Evolutionary conservation across 163 green algal genomes (phyloP), one percentile per base, ranked within the genome.

Genomic region (Scenedesmus sp.): DNA sequence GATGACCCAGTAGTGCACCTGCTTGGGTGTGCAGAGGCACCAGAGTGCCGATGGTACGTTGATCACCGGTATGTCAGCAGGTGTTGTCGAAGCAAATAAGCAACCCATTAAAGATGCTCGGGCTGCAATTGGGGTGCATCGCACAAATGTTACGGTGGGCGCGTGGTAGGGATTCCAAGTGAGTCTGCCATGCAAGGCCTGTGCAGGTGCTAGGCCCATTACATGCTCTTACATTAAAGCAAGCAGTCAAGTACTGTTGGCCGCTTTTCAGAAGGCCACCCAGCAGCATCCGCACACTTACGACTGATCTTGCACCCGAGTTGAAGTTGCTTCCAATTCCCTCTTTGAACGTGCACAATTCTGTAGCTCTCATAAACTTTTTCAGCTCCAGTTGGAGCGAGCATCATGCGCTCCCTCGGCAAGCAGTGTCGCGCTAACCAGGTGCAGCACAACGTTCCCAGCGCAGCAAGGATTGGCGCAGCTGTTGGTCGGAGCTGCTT

Each of bases 401-500:
- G 70, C 70, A 79, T 79, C 70, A 79, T 79, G 70, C 70, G 70
- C 70, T 79, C 70, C 70, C 70, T 79, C 70, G 70, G 70, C 70
- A 79, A 79, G 70, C 70, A 79, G 70, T 79, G 70, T n/a, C 70
- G 70, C 70, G 70, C 70, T 79, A 79, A 79, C 70, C 70, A 52
- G 70, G 70, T 79, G 70, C 70, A 79, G 70, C 70, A 79, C 15
- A 23, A 79, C 70, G 70, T 52, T n/a, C 70, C 20, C 70, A 79
- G 70, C 23, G 70, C 70, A 79, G 70, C 23, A n/a, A 52, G 70
- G 23, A 79, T 79, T 79, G 70, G 70, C 13, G 23, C 70, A 13
- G 70, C 23, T 79, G 4, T 52, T 52, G 70, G 70, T 52, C 70
- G 70, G 20, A 52, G 3, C 70, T 79, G 23, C 13, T 52, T 52